Evolutionary conservation across 2,329 filamentous ascomycete genomes (phyloP).

Genomic region (Fusarium piperis): DNA sequence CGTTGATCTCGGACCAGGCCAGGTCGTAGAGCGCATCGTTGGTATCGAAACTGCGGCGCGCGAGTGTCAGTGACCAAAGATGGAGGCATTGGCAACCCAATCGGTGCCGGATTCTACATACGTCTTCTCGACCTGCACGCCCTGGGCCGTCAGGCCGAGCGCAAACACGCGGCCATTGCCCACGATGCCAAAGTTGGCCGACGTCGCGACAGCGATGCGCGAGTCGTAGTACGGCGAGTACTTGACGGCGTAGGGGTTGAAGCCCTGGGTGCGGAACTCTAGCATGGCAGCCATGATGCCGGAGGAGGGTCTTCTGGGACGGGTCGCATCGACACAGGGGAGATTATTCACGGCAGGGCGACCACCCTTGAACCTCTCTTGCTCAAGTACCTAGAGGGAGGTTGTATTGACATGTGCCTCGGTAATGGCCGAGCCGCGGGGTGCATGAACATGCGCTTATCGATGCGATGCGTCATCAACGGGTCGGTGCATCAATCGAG

Average conservation of each 20-base stretch:
- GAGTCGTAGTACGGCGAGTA: constrained; percentile 99
- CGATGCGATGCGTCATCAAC: constrained; percentile 18
- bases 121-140: constrained; percentile 86
- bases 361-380: neutral
- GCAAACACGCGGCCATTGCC: constrained; percentile 93
- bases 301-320: constrained; percentile 5
- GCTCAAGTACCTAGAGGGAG: constrained; percentile 9
- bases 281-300: constrained; percentile 74
- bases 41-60: constrained; percentile 79
- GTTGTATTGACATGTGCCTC: constrained; percentile 48
- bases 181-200: constrained; percentile 97
- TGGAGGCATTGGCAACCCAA: neutral
- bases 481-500: constrained; percentile 28
- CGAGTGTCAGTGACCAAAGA: neutral
- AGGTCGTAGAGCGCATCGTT: constrained; percentile 97
- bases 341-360: constrained; percentile 16
- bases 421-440: constrained; percentile 42
- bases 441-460: constrained; percentile 34
- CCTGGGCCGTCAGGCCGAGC: constrained; percentile 82
- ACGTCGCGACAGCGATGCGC: constrained; percentile 86
- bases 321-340: constrained; percentile 31
- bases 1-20: constrained; percentile 94
- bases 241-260: constrained; percentile 95
- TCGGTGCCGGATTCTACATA: constrained; percentile 50
- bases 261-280: constrained; percentile 92